phyloP scores from a whole-genome alignment of 768 basidiomycete species.

The Lanmaoa pseudosensibilis region DNA sequence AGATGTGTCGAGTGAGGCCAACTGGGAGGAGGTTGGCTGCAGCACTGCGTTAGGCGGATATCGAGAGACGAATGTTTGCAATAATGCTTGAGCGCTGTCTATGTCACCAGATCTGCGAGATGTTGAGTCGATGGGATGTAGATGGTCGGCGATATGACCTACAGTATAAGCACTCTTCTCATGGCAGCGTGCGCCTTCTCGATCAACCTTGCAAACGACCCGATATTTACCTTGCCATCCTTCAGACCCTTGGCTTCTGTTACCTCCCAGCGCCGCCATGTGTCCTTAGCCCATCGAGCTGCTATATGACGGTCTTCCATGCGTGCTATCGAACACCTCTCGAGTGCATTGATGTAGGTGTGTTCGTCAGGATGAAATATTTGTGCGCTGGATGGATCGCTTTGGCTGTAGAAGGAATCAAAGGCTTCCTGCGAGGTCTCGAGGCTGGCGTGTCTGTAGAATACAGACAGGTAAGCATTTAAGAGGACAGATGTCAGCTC shows the following conservation, averaged over 20 bases:
- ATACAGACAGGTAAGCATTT: conserved; percentile 80
- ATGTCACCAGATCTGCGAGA: conserved; percentile 46
- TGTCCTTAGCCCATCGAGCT: conserved; percentile 50
- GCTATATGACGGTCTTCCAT: conserved; percentile 49
- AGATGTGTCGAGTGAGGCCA: not conserved
- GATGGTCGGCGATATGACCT: conserved; percentile 28
- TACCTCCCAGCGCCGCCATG: conserved; percentile 67
- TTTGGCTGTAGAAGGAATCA: conserved; percentile 45
- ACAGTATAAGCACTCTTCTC: conserved; percentile 67
- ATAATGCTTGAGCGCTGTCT: conserved; percentile 52
- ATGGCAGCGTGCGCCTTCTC: conserved; percentile 70
- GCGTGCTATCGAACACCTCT: conserved; percentile 52
- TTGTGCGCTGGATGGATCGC: conserved; percentile 1
- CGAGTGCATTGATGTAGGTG: conserved; percentile 65
- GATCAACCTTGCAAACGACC: conserved; percentile 46
- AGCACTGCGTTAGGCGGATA: conserved; percentile 63
- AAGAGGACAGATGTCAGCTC: conserved; percentile 59
- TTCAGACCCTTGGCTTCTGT: conserved; percentile 43
- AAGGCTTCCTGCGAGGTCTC: conserved; percentile 51
- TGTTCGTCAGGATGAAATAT: conserved; percentile 49
- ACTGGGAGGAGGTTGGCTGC: conserved; percentile 26
- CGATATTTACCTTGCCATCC: conserved; percentile 21
- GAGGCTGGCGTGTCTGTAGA: conserved; percentile 59
- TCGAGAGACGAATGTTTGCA: conserved; percentile 59
- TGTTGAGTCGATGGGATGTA: not conserved